Percentiles rank a stretch among this genome's conserved stretches.
These are phyloP conservation scores for Mycena haematopus DNA, from an alignment of 768 basidiomycete species.

Conservation along the genomic window DNA sequence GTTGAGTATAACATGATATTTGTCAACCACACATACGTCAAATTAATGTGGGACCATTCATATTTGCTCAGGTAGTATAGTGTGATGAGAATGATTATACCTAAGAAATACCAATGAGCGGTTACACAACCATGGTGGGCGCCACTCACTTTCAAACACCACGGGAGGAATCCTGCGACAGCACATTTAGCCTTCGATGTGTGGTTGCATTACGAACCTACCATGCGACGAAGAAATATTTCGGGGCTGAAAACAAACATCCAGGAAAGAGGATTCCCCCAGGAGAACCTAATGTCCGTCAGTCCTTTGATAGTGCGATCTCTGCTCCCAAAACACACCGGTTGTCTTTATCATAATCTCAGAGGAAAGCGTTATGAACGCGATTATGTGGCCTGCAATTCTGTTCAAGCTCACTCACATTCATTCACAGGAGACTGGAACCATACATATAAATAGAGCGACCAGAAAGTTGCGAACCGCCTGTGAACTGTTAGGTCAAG, in stretches of 20 bases:
- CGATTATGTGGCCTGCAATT: slow-evolving; percentile 5
- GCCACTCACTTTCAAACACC: slow-evolving; percentile 32
- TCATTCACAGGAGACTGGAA: not conserved
- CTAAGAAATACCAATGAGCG: slow-evolving; percentile 11
- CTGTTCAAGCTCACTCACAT: not conserved
- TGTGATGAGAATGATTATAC: slow-evolving; percentile 30
- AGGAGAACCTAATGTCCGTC: slow-evolving; percentile 16
- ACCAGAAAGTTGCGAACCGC: not conserved
- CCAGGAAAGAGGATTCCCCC: slow-evolving; percentile 29
- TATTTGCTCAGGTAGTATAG: slow-evolving; percentile 27
- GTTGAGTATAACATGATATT: not conserved
- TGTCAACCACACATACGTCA: slow-evolving; percentile 18
- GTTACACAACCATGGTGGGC: not conserved
- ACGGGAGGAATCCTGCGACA: slow-evolving; percentile 32
- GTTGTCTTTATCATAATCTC: slow-evolving; percentile 14
- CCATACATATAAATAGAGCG: not conserved
- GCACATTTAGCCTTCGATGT: not conserved
- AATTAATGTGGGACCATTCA: slow-evolving; percentile 11
- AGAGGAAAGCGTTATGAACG: slow-evolving; percentile 14
- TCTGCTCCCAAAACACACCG: not conserved
- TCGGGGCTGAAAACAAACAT: slow-evolving; percentile 28
- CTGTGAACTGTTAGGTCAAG: not conserved
- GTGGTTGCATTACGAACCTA: not conserved
- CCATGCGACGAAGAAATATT: slow-evolving; percentile 31
- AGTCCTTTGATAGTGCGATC: not conserved